Percentiles rank a stretch among this genome's conserved stretches.
Conservation (phyloP, 495 filamentous ascomycete species). For the Aspergillus haitiensis region DNA sequence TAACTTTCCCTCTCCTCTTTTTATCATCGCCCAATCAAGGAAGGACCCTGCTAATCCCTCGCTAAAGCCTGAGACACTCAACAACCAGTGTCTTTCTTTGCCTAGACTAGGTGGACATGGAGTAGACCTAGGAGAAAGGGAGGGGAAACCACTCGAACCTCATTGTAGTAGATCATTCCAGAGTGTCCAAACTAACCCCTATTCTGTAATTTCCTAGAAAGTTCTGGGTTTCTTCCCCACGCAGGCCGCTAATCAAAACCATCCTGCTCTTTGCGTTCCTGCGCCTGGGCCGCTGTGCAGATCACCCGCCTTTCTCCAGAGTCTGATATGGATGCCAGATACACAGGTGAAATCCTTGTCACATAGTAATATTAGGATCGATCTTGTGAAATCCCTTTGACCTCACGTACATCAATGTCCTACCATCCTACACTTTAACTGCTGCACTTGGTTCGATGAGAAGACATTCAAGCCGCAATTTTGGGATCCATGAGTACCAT, state of each 20-base stretch:
- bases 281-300: conserved; percentile 14
- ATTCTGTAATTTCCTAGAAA: neutral
- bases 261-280: conserved; percentile 8
- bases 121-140: neutral
- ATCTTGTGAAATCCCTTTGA: neutral
- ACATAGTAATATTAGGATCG: neutral
- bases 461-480: neutral
- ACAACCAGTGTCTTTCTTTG: too few species aligned
- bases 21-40: neutral
- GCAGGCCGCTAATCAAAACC: conserved; percentile 2
- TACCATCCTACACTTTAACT: neutral
- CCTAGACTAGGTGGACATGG: neutral
- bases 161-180: neutral
- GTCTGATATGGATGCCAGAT: conserved; percentile 2
- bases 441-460: neutral
- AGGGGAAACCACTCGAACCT: neutral
- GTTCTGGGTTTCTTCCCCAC: neutral
- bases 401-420: neutral
- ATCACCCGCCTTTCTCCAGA: conserved; percentile 14
- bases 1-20: neutral
- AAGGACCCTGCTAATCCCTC: too few species aligned
- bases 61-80: too few species aligned
- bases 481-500: too few species aligned
- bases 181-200: too few species aligned
- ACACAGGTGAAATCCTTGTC: neutral